phyloP scores from a whole-genome alignment of 192 early-diverging fungal species.

The Umbelopsis sp. region DNA sequence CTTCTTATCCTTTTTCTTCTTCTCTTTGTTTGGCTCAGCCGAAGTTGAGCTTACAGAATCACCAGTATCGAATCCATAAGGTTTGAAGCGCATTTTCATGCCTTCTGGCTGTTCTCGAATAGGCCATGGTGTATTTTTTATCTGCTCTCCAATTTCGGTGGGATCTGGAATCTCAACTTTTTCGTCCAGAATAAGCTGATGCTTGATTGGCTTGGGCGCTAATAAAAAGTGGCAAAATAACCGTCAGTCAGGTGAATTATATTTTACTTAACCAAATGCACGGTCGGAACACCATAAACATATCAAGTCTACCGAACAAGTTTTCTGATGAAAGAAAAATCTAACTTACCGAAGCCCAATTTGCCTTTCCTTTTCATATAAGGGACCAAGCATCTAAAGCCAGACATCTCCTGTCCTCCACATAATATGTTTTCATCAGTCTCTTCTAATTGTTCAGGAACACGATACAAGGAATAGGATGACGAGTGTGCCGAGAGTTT shows the following conservation, averaged over 20 bases:
- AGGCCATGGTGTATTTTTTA: constrained; percentile 40
- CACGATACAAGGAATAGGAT: constrained; percentile 36
- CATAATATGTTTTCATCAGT: constrained; percentile 21
- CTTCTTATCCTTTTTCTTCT: constrained; percentile 23
- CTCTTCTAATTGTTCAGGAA: constrained; percentile 23
- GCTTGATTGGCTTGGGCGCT: constrained; percentile 33
- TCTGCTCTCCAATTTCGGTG: constrained; percentile 40
- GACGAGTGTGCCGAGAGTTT: constrained; percentile 13
- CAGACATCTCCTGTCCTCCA: constrained; percentile 43
- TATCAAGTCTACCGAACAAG: not conserved
- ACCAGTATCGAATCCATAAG: constrained; percentile 49
- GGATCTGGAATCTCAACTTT: constrained; percentile 37
- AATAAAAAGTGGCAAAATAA: constrained; percentile 20
- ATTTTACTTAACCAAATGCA: too few species aligned
- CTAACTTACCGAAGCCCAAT: constrained; percentile 34
- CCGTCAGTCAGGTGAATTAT: not conserved
- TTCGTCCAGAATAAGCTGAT: constrained; percentile 38
- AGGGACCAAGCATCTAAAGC: constrained; percentile 36
- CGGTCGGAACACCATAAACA: too few species aligned
- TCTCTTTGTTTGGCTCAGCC: not conserved
- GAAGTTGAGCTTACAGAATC: not conserved
- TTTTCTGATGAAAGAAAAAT: not conserved
- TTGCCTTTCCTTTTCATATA: constrained; percentile 29
- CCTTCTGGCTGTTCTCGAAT: constrained; percentile 52
- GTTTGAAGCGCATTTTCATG: constrained; percentile 51